Evolutionary conservation across 164 flowering plant genomes (phyloP), one percentile per base, ranked within the genome.

Genomic region (Berberis thunbergii): DNA sequence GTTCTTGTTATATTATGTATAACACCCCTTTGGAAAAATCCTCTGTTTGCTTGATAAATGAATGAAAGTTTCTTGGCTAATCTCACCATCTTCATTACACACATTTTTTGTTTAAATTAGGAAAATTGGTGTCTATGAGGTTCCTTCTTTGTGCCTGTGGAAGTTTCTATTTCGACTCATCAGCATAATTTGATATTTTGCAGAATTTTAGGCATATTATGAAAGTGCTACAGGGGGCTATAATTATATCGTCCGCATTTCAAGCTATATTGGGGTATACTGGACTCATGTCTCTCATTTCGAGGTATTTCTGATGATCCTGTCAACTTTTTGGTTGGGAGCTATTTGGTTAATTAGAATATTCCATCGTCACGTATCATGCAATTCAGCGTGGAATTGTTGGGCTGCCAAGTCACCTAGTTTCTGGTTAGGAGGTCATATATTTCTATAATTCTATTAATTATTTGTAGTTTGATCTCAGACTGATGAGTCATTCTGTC

Each of bases 181-280:
- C 41, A 60, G 54, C 67, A 60, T 46, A 43, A 44, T 49, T 61
- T 43, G 13, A 53, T 59, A 42, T 61, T n/a, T 67, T 73, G 79
- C 94, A 94, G 99, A 89, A 81, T 69, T 94, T 94, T 77, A 87
- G 74, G 88, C 97, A 89, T 74, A 81, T 87, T 45, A 94, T 94
- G 97, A 94, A 80, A 77, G 88, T 84, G 81, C 77, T 94, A 48
- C 99, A 94, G 67, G 99, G 99, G 43, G 93, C 99, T 66, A 76
- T 91, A 70, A 86, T 94, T 26, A 81, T 91, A 72, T 83, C 85
- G 64, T 87, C 99, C 59, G 84, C 92, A 60, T 87, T 94, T 73
- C 99, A 94, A 82, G 75, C 86, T 60, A 13, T 94, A 50, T 61
- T 94, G 64, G 99, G 99, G 55, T 94, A 91, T 72, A 94, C 88